phyloP scores from a whole-genome alignment of 2,329 filamentous ascomycete species.

The Hortaea sp. region DNA sequence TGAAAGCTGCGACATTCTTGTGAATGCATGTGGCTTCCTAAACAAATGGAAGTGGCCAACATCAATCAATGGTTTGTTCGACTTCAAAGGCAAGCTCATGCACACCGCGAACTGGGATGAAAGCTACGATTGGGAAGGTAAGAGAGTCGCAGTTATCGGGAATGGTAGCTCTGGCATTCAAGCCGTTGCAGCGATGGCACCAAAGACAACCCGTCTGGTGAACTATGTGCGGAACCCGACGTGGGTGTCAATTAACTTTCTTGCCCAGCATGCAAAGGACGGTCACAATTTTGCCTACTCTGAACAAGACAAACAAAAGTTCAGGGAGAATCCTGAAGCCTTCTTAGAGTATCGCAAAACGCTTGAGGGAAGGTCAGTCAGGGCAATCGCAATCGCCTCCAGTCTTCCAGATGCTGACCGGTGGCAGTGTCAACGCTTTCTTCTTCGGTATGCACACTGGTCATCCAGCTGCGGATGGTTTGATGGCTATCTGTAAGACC shows the following conservation, averaged over 20 bases:
- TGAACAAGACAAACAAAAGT: conserved; percentile 1
- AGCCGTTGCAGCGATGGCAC: conserved; percentile 23
- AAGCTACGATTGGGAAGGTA: conserved; percentile 21
- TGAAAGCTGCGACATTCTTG: conserved; percentile 37
- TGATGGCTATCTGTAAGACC: conserved; percentile 1
- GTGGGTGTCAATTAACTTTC: conserved; percentile 21
- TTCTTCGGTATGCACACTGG: conserved; percentile 2
- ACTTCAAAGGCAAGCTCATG: conserved; percentile 44
- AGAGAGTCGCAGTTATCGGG: conserved; percentile 15
- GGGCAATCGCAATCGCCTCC: background rate
- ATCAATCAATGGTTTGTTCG: conserved; percentile 37
- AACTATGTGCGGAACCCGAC: conserved; percentile 25
- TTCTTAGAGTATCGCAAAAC: conserved; percentile 1
- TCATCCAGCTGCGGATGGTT: conserved; percentile 1
- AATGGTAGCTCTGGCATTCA: conserved; percentile 22
- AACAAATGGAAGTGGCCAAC: conserved; percentile 45
- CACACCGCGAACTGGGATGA: conserved; percentile 47
- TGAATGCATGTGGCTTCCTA: conserved; percentile 41
- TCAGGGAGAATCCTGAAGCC: background rate
- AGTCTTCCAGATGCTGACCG: background rate
- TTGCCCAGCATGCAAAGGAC: background rate
- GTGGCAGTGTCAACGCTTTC: conserved; percentile 1
- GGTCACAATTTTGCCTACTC: conserved; percentile 1
- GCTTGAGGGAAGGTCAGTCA: background rate
- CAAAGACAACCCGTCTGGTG: conserved; percentile 21